phyloP scores from a whole-genome alignment of 495 filamentous ascomycete species.

The Talaromyces stipitatus region DNA sequence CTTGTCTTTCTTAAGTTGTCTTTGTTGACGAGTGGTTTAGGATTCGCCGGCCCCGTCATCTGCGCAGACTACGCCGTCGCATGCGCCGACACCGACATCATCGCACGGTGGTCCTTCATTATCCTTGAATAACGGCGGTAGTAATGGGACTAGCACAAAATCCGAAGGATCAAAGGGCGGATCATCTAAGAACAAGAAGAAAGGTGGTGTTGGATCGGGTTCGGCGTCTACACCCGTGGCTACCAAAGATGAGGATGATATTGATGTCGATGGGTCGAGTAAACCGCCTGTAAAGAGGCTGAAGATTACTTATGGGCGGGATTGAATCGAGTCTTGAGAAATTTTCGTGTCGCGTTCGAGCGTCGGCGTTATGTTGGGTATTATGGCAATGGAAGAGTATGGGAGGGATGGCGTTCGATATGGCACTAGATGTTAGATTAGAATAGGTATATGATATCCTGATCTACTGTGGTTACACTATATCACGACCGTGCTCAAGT shows the following conservation, averaged over 20 bases:
- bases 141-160: conserved; percentile 2
- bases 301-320: conserved; percentile 45
- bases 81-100: conserved; percentile 42
- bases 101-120: conserved; percentile 26
- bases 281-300: conserved; percentile 40
- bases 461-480: too few relatives aligned
- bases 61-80: conserved; percentile 40
- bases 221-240: conserved; percentile 12
- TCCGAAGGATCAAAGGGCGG: conserved; percentile 9
- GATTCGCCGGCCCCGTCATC: conserved; percentile 44
- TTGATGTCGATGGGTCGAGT: conserved; percentile 21
- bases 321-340: conserved; percentile 16
- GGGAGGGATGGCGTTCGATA: too few relatives aligned
- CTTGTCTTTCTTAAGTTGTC: background rate
- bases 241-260: conserved; percentile 28
- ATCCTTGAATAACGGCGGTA: conserved; percentile 17
- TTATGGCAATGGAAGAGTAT: too few relatives aligned
- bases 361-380: conserved; percentile 1
- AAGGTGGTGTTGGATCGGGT: conserved; percentile 7
- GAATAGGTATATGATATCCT: too few relatives aligned
- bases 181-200: conserved; percentile 42
- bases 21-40: conserved; percentile 15
- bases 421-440: too few relatives aligned
- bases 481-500: too few relatives aligned
- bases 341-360: conserved; percentile 6